Evolutionary conservation across 2,329 filamentous ascomycete species (phyloP), one percentile per base, ranked within the genome.

Genomic region (Fusarium sp.): DNA sequence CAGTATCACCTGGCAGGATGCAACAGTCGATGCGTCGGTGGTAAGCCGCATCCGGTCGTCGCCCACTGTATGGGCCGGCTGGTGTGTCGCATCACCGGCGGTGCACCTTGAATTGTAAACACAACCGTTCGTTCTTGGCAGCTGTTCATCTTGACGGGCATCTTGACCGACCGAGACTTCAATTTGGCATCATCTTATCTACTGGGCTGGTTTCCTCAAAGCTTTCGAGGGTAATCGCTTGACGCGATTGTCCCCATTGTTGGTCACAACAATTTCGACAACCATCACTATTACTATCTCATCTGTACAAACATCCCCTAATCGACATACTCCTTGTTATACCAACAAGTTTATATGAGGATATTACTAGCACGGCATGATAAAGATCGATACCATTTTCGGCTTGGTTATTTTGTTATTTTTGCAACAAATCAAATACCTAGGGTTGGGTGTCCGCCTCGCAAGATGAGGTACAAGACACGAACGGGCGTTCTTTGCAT

Each of bases 1-100:
- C 88, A 62, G 85, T 89, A 44, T 90, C 87, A 44, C 88, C 88
- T 65, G 83, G 83, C 76, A 83, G 87, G 77, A 85, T 90, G 83
- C 86, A 87, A 76, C 85, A 87, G 74, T 73, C 78, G 54, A 80
- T 87, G 67, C 81, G 84, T 66, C 83, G 84, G 69, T 88, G 86
- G 86, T 88, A 88, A 79, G 52, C 41, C 54, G 37, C 58, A 41
- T 19, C 58, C 50, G 59, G 63, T 66, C 61, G 56, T 32, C 48
- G 37, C 74, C 73, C 75, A 55, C 72, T 72, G 62, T 75, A 64
- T 73, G 72, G 76, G 74, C 70, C 70, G 69, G 75, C 75, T 71
- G 74, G 71, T 68, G 62, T 75, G 73, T 76, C 77, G 74, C 78
- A 75, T 75, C 79, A 75, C 72, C 68, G 56, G 64, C 71, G 65